These are phyloP conservation scores for Arachnomyces sp. DNA, from an alignment of 2,329 filamentous ascomycete species.

Conservation along the genomic window DNA sequence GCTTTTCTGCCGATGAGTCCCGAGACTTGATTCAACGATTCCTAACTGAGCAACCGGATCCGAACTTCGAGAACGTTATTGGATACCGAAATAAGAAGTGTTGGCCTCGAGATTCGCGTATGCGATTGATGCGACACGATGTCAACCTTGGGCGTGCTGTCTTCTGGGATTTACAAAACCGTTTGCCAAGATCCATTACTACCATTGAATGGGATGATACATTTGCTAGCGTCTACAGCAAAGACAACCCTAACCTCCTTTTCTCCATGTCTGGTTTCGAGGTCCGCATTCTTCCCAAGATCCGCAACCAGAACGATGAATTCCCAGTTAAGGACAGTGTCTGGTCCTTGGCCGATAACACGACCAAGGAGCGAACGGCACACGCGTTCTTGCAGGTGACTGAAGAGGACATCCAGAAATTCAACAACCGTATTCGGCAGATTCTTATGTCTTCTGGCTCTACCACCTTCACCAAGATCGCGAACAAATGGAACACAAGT, in stretches of 20 bases:
- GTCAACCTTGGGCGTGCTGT: slow-evolving; percentile 95
- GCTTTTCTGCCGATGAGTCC: slow-evolving; percentile 89
- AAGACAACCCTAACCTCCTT: slow-evolving; percentile 91
- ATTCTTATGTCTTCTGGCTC: slow-evolving; percentile 99
- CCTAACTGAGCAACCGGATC: slow-evolving; percentile 94
- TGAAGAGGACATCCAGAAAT: slow-evolving; percentile 95
- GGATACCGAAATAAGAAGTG: slow-evolving; percentile 99
- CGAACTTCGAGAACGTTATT: slow-evolving; percentile 98
- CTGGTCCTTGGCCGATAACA: slow-evolving; percentile 94
- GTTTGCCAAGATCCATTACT: slow-evolving; percentile 84
- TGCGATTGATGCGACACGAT: slow-evolving; percentile 97
- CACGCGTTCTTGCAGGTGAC: slow-evolving; percentile 97
- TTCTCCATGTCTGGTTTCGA: slow-evolving; percentile 99
- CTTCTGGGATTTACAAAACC: slow-evolving; percentile 98
- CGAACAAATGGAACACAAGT: slow-evolving; percentile 99
- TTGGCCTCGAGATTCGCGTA: slow-evolving; percentile 94
- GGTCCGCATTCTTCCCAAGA: slow-evolving; percentile 91
- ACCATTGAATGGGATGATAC: slow-evolving; percentile 99
- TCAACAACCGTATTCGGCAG: slow-evolving; percentile 97
- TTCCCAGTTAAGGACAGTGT: slow-evolving; percentile 97
- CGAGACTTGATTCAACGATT: slow-evolving; percentile 94
- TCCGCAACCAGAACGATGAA: slow-evolving; percentile 87
- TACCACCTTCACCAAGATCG: slow-evolving; percentile 98
- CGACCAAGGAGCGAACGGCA: slow-evolving; percentile 91
- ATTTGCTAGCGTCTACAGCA: slow-evolving; percentile 94